Base-by-base conservation (phyloP, 208 protist species). In the Acanthamoeba divionensis region DNA sequence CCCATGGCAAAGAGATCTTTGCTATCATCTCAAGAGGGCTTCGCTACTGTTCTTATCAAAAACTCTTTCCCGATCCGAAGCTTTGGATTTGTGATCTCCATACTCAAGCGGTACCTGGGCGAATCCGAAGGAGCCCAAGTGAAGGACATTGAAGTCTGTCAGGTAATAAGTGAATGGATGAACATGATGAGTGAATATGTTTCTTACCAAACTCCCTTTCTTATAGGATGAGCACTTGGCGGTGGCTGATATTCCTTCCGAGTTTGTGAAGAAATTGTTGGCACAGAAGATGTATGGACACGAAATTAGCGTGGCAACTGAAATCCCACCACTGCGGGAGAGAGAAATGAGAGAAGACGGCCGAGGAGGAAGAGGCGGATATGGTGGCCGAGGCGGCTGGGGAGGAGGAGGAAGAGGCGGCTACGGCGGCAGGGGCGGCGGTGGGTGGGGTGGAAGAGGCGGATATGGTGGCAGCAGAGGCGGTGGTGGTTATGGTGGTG, bases 31-130 rank as follows among this genome's bases (percentile, higher is more conserved):
- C 36, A 31, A 18, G 52, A 75, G 36, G 60, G 52, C 82, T 89
- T 60, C 62, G 24, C 47, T 63, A 75, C 82, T 26, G 33, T 89
- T 33, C 75, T 85, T 5, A 18, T 63, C 52, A 57, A 57, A 41
- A 57, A 65, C 45, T 60, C 75, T 5, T 6, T 65, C 24, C 52
- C 50, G 21, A 85, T 85, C 52, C 75, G 45, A 18, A 36, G 75
- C 31, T 29, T 85, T 33, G 52, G 45, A 29, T 85, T 29, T 29
- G 75, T 85, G n/a, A 66, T 85, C 75, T 52, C 65, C 31, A 85
- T 63, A 33, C 1, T 85, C 75, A 85, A 85, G 52, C 33, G 47
- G 75, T 85, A 52, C 75, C 21, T 63, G 33, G 52, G 50, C 48
- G 75, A 85, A 2, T n/a, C 15, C 9, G 50, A 52, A 21, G 75